A percentile compares a stretch with the other conserved stretches of the same genome.
Evolutionary conservation across 2,329 filamentous ascomycete genomes (phyloP).

Genomic region (Trichophyton equinum): DNA sequence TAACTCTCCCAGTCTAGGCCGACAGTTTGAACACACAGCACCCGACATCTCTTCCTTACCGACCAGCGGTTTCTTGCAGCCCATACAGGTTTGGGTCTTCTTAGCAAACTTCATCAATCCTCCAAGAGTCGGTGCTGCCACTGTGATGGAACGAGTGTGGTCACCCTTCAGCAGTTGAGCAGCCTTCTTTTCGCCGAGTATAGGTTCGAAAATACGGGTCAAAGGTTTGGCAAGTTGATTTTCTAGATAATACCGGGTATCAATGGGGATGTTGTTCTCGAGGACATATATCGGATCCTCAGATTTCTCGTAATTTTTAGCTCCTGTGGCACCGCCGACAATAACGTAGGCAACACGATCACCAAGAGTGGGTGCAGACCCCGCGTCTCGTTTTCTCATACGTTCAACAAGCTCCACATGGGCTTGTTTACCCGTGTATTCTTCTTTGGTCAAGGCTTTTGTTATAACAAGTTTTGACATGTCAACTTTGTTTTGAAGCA

Average conservation of each 20-base stretch:
- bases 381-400: slow-evolving; percentile 93
- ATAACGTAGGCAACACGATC: slow-evolving; percentile 98
- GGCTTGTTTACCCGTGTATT: slow-evolving; percentile 85
- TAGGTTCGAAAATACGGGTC: slow-evolving; percentile 92
- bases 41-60: slow-evolving; percentile 67
- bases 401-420: slow-evolving; percentile 90
- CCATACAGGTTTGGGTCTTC: slow-evolving; percentile 97
- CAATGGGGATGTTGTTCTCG: slow-evolving; percentile 94
- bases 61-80: slow-evolving; percentile 90
- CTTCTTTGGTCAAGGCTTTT: slow-evolving; percentile 82
- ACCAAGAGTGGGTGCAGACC: slow-evolving; percentile 80
- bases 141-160: slow-evolving; percentile 87
- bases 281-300: slow-evolving; percentile 96
- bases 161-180: slow-evolving; percentile 76
- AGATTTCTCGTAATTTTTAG: slow-evolving; percentile 93
- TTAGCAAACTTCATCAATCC: slow-evolving; percentile 98
- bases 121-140: slow-evolving; percentile 80
- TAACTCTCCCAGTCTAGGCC: slow-evolving; percentile 73
- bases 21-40: slow-evolving; percentile 79
- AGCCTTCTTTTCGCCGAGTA: slow-evolving; percentile 85
- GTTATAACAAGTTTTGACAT: slow-evolving; percentile 99
- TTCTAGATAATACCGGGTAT: slow-evolving; percentile 96
- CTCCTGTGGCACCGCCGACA: slow-evolving; percentile 74
- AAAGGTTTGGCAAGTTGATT: slow-evolving; percentile 95
- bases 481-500: slow-evolving; percentile 94